Evolutionary conservation across 2,329 filamentous ascomycete species (phyloP).

Genomic region (Epichloe bromicola): DNA sequence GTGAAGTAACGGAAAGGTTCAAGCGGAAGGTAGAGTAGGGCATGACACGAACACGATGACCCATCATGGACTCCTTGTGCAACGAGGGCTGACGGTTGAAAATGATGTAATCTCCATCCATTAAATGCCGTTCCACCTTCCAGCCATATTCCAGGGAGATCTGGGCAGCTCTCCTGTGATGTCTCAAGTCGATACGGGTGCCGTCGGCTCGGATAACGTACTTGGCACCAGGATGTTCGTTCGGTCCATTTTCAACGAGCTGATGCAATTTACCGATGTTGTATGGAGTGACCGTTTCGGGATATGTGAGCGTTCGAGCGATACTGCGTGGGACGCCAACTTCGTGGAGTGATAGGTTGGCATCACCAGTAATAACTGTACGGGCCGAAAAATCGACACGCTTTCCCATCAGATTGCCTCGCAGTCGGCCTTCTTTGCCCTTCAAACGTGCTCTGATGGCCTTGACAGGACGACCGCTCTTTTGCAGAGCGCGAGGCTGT

Average conservation of each 20-base stretch:
- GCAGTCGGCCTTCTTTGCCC: conserved; percentile 95
- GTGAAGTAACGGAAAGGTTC: conserved; percentile 93
- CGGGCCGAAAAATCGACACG: conserved; percentile 98
- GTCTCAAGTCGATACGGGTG: conserved; percentile 85
- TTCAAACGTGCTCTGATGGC: conserved; percentile 94
- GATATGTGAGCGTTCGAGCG: conserved; percentile 85
- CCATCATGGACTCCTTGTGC: conserved; percentile 99
- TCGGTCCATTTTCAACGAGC: conserved; percentile 85
- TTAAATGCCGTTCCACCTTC: conserved; percentile 96
- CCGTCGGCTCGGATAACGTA: conserved; percentile 93
- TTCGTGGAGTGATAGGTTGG: conserved; percentile 90
- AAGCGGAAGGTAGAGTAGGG: conserved; percentile 97
- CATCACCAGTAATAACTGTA: conserved; percentile 98
- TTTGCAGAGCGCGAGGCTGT: conserved; percentile 86
- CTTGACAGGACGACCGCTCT: conserved; percentile 92
- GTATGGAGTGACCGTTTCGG: conserved; percentile 93
- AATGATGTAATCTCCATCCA: conserved; percentile 94
- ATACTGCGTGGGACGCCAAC: conserved; percentile 94
- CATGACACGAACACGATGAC: conserved; percentile 93
- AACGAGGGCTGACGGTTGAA: conserved; percentile 99
- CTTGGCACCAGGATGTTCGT: conserved; percentile 88
- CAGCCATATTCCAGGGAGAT: conserved; percentile 89
- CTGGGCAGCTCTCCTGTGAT: conserved; percentile 77
- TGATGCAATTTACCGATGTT: conserved; percentile 88
- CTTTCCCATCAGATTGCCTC: conserved; percentile 99